Conservation (phyloP, 805 yeast species). For the Zygoascus ofunaensis region DNA sequence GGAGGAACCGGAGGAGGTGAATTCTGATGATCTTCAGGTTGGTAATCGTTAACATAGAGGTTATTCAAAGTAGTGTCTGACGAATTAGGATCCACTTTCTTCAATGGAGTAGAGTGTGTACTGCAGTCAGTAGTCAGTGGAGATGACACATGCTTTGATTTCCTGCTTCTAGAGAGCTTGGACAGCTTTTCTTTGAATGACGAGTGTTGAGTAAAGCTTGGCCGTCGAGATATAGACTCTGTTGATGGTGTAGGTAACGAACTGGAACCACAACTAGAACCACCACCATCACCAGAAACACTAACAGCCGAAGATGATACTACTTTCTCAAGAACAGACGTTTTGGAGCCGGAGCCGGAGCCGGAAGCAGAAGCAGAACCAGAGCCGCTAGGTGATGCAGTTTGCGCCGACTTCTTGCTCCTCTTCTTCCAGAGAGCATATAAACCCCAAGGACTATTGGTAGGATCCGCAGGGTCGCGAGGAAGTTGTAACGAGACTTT, state of each 20-base stretch:
- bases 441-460: slow-evolving; percentile 28
- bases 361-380: too few species aligned
- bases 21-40: neutral
- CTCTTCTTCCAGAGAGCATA: slow-evolving; percentile 24
- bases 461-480: slow-evolving; percentile 25
- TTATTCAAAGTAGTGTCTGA: slow-evolving; percentile 1
- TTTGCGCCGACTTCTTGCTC: too few species aligned
- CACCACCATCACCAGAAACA: too few species aligned
- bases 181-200: slow-evolving; percentile 3
- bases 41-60: neutral
- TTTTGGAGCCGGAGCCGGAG: too few species aligned
- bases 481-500: slow-evolving; percentile 24
- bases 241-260: neutral
- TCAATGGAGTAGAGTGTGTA: neutral
- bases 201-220: neutral
- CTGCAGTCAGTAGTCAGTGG: neutral
- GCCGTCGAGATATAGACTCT: neutral
- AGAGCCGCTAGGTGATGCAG: too few species aligned
- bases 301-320: too few species aligned
- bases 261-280: slow-evolving; percentile 8
- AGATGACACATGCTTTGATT: neutral
- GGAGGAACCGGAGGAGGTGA: neutral
- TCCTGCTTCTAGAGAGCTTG: neutral
- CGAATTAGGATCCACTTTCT: neutral
- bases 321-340: too few species aligned